Evolutionary conservation across 176 grass and related monocot species (phyloP).

Genomic region (Metroxylon sagu): DNA sequence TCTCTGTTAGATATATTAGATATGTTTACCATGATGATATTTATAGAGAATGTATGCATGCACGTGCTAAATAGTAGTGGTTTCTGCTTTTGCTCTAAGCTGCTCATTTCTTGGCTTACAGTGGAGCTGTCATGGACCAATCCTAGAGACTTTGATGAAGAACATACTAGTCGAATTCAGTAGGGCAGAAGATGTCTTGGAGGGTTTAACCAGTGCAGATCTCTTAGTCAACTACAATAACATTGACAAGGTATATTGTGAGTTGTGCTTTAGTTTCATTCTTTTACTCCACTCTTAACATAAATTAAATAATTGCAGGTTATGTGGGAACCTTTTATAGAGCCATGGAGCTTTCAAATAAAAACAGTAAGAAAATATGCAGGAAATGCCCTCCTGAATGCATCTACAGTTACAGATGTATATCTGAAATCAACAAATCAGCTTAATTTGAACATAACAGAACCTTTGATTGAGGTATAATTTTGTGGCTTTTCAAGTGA

Average conservation of each 20-base stretch:
- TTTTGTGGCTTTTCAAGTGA: neutral
- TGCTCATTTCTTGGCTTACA: slow-evolving; percentile 26
- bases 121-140: slow-evolving; percentile 90
- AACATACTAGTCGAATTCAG: slow-evolving; percentile 51
- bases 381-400: slow-evolving; percentile 39
- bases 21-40: no score
- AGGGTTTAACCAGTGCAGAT: slow-evolving; percentile 64
- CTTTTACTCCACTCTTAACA: no score
- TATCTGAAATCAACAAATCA: slow-evolving; percentile 64
- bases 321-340: slow-evolving; percentile 98
- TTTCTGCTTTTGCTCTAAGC: slow-evolving; percentile 8
- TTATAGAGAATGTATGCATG: no score
- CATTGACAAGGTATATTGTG: slow-evolving; percentile 79
- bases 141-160: slow-evolving; percentile 79
- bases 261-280: slow-evolving; percentile 6
- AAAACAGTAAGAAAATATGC: slow-evolving; percentile 47
- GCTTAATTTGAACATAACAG: slow-evolving; percentile 94
- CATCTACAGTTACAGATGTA: slow-evolving; percentile 52
- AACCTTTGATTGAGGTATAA: slow-evolving; percentile 85
- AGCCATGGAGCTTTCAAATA: slow-evolving; percentile 86
- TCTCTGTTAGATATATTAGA: no score
- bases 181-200: slow-evolving; percentile 38
- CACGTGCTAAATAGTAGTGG: slow-evolving; percentile 1
- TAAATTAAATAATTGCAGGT: slow-evolving; percentile 39
- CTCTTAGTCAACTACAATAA: slow-evolving; percentile 97